Base-by-base conservation (phyloP, 2,329 filamentous ascomycete genomes). In the Exserohilum turcica region DNA sequence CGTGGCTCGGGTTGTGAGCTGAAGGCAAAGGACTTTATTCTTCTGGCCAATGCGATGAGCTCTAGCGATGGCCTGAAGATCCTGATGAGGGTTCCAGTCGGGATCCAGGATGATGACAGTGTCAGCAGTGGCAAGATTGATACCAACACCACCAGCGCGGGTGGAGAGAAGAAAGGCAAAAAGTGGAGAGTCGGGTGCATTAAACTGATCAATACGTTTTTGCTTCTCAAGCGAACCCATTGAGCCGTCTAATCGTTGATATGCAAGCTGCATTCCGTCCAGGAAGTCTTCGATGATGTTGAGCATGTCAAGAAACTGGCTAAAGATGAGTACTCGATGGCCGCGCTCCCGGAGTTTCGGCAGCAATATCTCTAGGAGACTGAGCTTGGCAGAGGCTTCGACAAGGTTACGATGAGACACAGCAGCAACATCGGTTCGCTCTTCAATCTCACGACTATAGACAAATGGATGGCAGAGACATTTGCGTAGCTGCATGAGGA, bases 21-120 rank as follows among this genome's bases (percentile, higher is more conserved):
- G 93, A 67, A 97, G 96, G 61, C 95, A 96, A 1, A 99, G 82
- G 0, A 99, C 94, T 65, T 95, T 97, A 62, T 94, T 92, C 74
- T 92, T 91, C 75, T 99, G 95, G 0, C 95, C 95, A 59, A 99
- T 97, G 21, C 94, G 88, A 74, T 99, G 94, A 15, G 93, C 94
- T 60, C 95, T 87, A 27, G 93, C 96, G 27, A 99, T 82, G 0
- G 94, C 94, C 73, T 99, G 94, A 35, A 99, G 89, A 67, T 99
- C 95, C 74, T 99, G 94, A 69, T 99, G 94, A 0, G 94, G 94
- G 57, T 99, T 99, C 79, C 96, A 97, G 70, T 99, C 94, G 0
- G 91, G 91, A 65, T 99, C 92, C 61, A 97, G 86, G 61, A 99
- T 97, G 60, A 99, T 97, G 56, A 99, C 95, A 0, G 94, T 99